phyloP scores from a whole-genome alignment of 2,329 filamentous ascomycete genomes.

The Curvularia spicifera region DNA sequence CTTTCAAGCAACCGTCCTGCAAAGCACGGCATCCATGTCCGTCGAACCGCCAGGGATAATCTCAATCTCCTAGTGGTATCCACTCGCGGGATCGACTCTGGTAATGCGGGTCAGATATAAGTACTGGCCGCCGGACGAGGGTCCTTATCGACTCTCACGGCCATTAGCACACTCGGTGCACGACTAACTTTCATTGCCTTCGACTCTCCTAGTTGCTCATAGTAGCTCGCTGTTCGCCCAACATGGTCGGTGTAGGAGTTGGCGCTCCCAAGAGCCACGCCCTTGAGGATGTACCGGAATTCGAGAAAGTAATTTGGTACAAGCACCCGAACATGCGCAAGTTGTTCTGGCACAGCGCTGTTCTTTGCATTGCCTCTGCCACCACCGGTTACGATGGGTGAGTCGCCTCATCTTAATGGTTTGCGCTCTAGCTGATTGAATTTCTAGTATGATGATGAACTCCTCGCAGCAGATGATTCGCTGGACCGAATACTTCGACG shows the following conservation, averaged over 20 bases:
- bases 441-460: conserved; percentile 53
- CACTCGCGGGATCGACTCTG: conserved; percentile 8
- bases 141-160: conserved; percentile 22
- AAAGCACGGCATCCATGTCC: conserved; percentile 26
- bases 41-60: conserved; percentile 19
- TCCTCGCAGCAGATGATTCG: conserved; percentile 51
- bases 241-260: conserved; percentile 25
- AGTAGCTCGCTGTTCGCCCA: conserved; percentile 3
- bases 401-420: conserved; percentile 14
- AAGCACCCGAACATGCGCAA: conserved; percentile 62
- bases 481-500: conserved; percentile 50
- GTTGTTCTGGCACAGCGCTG: conserved; percentile 60
- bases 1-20: conserved; percentile 22
- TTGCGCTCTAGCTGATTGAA: conserved; percentile 2
- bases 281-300: conserved; percentile 58
- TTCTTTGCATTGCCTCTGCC: conserved; percentile 62
- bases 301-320: conserved; percentile 60
- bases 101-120: conserved; percentile 22
- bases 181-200: conserved; percentile 8
- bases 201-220: neutral
- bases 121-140: conserved; percentile 23
- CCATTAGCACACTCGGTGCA: conserved; percentile 21
- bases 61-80: conserved; percentile 8
- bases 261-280: conserved; percentile 36
- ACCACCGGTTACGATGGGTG: conserved; percentile 65